These are phyloP conservation scores for Aspergillus brunneoviolaceus DNA, from an alignment of 2,329 filamentous ascomycete genomes.

Conservation along the genomic window DNA sequence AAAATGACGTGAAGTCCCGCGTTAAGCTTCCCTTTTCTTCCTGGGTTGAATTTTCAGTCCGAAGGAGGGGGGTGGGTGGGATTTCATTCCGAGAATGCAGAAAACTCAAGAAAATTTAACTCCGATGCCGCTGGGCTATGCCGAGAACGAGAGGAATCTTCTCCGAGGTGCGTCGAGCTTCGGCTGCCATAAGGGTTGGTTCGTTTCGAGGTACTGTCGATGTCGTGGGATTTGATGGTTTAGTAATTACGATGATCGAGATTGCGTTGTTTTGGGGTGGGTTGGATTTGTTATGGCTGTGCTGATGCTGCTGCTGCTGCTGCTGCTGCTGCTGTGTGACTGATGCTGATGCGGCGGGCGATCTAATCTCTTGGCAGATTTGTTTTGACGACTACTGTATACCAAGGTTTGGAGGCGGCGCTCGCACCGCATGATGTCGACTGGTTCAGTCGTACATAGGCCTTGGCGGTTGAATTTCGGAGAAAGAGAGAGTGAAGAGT, in stretches of 20 bases:
- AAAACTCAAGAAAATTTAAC: not conserved
- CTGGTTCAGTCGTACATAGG: too few species aligned
- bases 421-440: too few species aligned
- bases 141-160: not conserved
- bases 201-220: not conserved
- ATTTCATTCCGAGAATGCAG: not conserved
- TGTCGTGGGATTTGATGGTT: not conserved
- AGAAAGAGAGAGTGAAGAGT: too few species aligned
- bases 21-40: not conserved
- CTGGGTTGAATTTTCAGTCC: not conserved
- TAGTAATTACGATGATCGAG: not conserved
- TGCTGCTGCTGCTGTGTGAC: not conserved
- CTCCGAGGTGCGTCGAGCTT: not conserved
- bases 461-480: too few species aligned
- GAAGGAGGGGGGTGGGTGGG: not conserved
- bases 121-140: not conserved
- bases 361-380: not conserved
- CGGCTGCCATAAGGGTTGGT: not conserved
- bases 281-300: not conserved
- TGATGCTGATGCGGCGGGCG: not conserved
- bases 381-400: too few species aligned
- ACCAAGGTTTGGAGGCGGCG: too few species aligned
- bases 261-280: too few species aligned
- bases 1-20: not conserved
- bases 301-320: not conserved